Evolutionary conservation across 495 filamentous ascomycete species (phyloP).

Genomic region (Penicillium samsonianum): DNA sequence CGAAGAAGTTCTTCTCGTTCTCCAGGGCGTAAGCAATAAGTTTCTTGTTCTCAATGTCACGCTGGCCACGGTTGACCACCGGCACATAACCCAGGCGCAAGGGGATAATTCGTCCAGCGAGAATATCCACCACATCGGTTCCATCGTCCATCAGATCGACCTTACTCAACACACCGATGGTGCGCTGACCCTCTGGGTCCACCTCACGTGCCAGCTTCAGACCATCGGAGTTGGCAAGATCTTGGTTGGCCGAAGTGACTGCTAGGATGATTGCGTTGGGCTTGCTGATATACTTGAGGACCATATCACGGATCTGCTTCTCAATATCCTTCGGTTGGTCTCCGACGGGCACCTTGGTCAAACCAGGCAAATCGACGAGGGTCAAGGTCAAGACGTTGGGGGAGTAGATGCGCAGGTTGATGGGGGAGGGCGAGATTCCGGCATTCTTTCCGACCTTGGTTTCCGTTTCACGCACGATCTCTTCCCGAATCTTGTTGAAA

Average conservation of each 20-base stretch:
- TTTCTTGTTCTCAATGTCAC: slow-evolving; percentile 97
- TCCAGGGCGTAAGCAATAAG: slow-evolving; percentile 91
- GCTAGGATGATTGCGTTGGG: slow-evolving; percentile 97
- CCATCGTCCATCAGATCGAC: slow-evolving; percentile 99
- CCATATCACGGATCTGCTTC: slow-evolving; percentile 96
- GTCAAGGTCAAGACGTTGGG: slow-evolving; percentile 98
- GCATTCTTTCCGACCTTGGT: slow-evolving; percentile 93
- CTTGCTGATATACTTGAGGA: slow-evolving; percentile 97
- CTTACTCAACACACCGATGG: slow-evolving; percentile 98
- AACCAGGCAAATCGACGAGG: slow-evolving; percentile 92
- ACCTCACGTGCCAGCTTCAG: slow-evolving; percentile 96
- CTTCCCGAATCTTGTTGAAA: slow-evolving; percentile 98
- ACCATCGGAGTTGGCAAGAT: slow-evolving; percentile 98
- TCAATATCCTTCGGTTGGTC: slow-evolving; percentile 99
- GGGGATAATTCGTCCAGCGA: slow-evolving; percentile 96
- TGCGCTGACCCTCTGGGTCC: slow-evolving; percentile 96
- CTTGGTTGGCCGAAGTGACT: slow-evolving; percentile 93
- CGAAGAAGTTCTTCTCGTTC: slow-evolving; percentile 95
- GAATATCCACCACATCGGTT: slow-evolving; percentile 98
- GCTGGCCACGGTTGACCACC: slow-evolving; percentile 97
- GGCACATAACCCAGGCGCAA: slow-evolving; percentile 95
- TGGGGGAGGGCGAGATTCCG: slow-evolving; percentile 94
- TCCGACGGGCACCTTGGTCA: slow-evolving; percentile 97
- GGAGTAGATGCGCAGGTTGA: slow-evolving; percentile 96
- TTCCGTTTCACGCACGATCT: slow-evolving; percentile 96